Percentiles rank a stretch among this genome's conserved stretches.
Conservation (phyloP, 139 green algal species). For the Microglena sp. region DNA sequence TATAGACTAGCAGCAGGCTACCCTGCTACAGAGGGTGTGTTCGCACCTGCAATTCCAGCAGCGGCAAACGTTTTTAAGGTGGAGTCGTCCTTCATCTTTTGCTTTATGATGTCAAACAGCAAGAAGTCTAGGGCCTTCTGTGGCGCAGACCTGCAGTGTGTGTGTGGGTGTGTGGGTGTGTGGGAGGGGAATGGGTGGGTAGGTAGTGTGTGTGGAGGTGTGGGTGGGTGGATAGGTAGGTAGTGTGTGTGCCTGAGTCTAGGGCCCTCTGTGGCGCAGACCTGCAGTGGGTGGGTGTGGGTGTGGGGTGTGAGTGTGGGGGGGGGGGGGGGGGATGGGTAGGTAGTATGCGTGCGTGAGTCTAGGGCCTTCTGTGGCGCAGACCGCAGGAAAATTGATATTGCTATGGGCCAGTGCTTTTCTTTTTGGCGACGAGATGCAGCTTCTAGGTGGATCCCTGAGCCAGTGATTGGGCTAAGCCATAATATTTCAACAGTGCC, state of each 20-base stretch:
- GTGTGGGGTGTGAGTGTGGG: background rate
- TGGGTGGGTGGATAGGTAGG: background rate
- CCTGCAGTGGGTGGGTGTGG: background rate
- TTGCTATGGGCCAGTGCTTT: no score
- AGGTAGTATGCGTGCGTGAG: no score
- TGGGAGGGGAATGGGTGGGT: background rate
- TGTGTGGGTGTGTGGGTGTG: background rate
- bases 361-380: no score
- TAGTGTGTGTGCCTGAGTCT: no score
- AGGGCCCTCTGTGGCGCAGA: no score
- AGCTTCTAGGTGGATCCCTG: no score
- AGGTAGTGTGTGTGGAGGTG: background rate
- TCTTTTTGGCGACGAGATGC: no score
- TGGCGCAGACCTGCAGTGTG: no score
- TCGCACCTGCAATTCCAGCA: conserved; percentile 1
- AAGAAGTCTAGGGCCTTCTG: conserved; percentile 75
- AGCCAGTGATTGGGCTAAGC: no score
- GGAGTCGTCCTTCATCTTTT: conserved; percentile 10
- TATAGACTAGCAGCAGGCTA: conserved; percentile 28
- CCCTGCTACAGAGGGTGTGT: background rate
- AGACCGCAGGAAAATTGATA: no score
- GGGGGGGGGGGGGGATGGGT: no score
- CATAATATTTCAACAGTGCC: no score
- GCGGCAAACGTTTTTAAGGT: conserved; percentile 11
- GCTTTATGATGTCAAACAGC: conserved; percentile 56